Percentiles rank a stretch among this genome's conserved stretches.
These are phyloP conservation scores for Lactarius deliciosus DNA, from an alignment of 768 basidiomycete species.

Conservation along the genomic window DNA sequence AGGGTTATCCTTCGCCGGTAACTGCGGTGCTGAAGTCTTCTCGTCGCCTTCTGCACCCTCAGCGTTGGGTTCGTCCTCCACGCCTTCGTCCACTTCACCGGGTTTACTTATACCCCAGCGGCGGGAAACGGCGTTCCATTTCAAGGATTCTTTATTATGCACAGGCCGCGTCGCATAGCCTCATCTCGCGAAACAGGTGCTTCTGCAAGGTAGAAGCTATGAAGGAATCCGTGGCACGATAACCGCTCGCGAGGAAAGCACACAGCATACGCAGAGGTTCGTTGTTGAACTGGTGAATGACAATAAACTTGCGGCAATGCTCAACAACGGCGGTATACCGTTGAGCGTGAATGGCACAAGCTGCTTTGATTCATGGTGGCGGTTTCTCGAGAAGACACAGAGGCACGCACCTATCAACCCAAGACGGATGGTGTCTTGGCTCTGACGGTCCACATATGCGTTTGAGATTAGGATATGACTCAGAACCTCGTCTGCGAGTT, in stretches of 20 bases:
- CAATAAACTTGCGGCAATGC: conserved; percentile 74
- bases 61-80: conserved; percentile 42
- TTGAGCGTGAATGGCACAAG: conserved; percentile 64
- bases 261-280: conserved; percentile 79
- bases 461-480: conserved; percentile 74
- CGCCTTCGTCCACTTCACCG: conserved; percentile 42
- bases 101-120: conserved; percentile 54
- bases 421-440: conserved; percentile 71
- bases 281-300: conserved; percentile 79
- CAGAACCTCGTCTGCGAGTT: conserved; percentile 70
- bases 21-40: conserved; percentile 36
- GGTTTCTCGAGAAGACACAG: background rate
- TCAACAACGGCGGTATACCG: conserved; percentile 63
- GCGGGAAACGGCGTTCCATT: conserved; percentile 60
- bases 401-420: conserved; percentile 66
- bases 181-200: conserved; percentile 78
- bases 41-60: conserved; percentile 30
- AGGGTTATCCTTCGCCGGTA: conserved; percentile 73
- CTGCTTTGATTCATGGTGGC: conserved; percentile 40
- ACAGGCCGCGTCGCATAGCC: conserved; percentile 64
- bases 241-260: conserved; percentile 69
- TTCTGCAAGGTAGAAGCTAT: conserved; percentile 80
- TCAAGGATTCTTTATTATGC: conserved; percentile 56
- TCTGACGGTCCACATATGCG: conserved; percentile 59
- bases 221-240: conserved; percentile 68